These are phyloP conservation scores for Solanum chiquidenum DNA, from an alignment of 257 asterid species.

Conservation along the genomic window DNA sequence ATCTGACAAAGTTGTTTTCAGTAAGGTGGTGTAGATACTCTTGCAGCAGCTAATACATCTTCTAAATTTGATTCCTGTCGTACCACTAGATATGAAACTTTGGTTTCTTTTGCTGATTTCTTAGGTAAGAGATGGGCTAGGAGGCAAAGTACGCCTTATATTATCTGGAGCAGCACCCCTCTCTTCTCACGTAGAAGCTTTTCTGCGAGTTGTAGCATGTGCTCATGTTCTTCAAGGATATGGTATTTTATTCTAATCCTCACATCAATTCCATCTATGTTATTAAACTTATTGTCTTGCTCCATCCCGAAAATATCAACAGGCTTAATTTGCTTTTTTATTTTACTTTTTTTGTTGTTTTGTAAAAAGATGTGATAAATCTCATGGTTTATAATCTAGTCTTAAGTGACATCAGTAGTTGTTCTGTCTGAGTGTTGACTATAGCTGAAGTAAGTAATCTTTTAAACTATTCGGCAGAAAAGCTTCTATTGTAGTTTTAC, in stretches of 20 bases:
- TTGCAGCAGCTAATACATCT: neutral
- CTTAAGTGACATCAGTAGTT: neutral
- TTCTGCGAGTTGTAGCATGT: conserved; percentile 73
- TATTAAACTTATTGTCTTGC: neutral
- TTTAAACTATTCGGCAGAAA: neutral
- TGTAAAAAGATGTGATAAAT: neutral
- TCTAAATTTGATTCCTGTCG: neutral
- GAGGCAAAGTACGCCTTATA: conserved; percentile 81
- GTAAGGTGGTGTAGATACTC: conserved; percentile 44
- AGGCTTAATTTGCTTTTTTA: neutral
- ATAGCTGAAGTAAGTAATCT: neutral
- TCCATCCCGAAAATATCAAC: neutral
- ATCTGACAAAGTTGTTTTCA: conserved; percentile 81
- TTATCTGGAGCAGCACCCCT: conserved; percentile 99
- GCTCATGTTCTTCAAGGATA: conserved; percentile 94
- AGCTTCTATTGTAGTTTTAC: neutral
- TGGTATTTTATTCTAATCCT: conserved; percentile 37
- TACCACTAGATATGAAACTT: neutral
- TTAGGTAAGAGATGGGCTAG: conserved; percentile 88
- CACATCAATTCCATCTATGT: neutral
- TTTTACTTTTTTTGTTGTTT: neutral
- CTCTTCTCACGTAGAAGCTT: conserved; percentile 88
- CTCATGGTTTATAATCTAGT: neutral
- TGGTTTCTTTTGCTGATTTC: neutral
- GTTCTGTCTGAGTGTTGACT: neutral